These are phyloP conservation scores for Passalora sequoiae DNA, from an alignment of 2,329 filamentous ascomycete genomes.

Conservation along the genomic window DNA sequence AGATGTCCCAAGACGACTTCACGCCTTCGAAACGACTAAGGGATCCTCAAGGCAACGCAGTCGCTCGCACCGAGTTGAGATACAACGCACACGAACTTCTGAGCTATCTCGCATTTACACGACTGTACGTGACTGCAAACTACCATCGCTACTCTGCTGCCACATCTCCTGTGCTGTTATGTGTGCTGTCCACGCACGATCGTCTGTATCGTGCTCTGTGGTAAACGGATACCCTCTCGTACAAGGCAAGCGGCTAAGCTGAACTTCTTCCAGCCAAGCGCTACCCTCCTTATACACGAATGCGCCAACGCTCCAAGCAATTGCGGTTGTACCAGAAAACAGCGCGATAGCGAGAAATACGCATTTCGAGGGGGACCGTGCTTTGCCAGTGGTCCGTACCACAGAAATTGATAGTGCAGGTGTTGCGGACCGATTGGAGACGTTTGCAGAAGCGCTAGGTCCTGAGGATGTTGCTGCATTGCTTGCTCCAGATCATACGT, in stretches of 20 bases:
- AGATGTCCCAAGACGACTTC: background rate
- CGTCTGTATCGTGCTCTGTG: conserved; percentile 14
- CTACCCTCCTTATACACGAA: conserved; percentile 10
- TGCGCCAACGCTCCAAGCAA: conserved; percentile 11
- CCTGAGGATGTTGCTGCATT: background rate
- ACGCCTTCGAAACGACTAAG: conserved; percentile 11
- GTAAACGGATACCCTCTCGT: conserved; percentile 5
- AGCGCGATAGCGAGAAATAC: conserved; percentile 1
- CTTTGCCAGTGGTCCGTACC: background rate
- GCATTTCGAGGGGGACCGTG: too few relatives aligned
- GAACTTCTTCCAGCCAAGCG: conserved; percentile 7
- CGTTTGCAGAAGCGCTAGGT: background rate
- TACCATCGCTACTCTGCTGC: conserved; percentile 14
- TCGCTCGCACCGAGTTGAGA: background rate
- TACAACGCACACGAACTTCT: conserved; percentile 15
- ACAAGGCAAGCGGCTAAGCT: conserved; percentile 4
- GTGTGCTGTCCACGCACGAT: conserved; percentile 8
- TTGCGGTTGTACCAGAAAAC: conserved; percentile 7
- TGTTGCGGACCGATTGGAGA: background rate
- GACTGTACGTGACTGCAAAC: conserved; percentile 18
- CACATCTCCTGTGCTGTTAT: conserved; percentile 13
- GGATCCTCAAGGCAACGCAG: conserved; percentile 10
- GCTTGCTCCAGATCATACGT: background rate
- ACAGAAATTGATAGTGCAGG: background rate
- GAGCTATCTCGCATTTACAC: conserved; percentile 14